These are phyloP conservation scores for Globisporangium takayamanum DNA, from an alignment of 352 stramenopile genomes.

Conservation along the genomic window DNA sequence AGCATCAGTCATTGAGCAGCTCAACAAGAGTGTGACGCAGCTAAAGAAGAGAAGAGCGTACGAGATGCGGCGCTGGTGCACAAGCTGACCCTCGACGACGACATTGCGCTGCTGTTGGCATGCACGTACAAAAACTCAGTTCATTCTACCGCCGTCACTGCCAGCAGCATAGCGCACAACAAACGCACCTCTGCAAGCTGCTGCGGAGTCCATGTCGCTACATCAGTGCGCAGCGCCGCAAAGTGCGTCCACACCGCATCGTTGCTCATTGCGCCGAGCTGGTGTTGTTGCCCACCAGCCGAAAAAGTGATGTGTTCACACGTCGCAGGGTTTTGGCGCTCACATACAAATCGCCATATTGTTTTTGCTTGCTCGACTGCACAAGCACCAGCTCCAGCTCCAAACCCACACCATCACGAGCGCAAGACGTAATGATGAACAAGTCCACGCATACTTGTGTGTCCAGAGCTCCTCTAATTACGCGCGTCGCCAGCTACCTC, in stretches of 20 bases:
- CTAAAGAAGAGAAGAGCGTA: constrained; percentile 17
- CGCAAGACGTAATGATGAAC: no score
- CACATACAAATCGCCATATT: neutral
- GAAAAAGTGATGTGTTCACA: constrained; percentile 6
- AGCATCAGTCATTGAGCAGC: neutral
- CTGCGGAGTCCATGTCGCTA: constrained; percentile 20
- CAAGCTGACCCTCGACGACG: constrained; percentile 62
- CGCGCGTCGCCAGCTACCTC: neutral
- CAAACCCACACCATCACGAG: no score
- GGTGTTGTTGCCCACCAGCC: constrained; percentile 14
- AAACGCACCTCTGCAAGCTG: constrained; percentile 14
- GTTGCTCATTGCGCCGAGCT: neutral
- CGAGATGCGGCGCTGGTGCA: constrained; percentile 72
- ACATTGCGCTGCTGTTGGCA: constrained; percentile 20
- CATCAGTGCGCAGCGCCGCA: constrained; percentile 32
- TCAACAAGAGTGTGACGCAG: neutral
- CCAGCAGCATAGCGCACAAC: neutral
- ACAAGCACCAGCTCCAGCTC: no score
- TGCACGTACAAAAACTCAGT: constrained; percentile 2
- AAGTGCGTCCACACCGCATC: constrained; percentile 35
- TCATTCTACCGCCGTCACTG: neutral
- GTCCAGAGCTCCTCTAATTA: no score
- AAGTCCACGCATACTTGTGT: no score
- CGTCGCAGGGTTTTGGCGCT: constrained; percentile 4
- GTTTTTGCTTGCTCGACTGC: no score